These are phyloP conservation scores for Zoysia matrella DNA, from an alignment of 202 grass and related monocot genomes.

Conservation along the genomic window DNA sequence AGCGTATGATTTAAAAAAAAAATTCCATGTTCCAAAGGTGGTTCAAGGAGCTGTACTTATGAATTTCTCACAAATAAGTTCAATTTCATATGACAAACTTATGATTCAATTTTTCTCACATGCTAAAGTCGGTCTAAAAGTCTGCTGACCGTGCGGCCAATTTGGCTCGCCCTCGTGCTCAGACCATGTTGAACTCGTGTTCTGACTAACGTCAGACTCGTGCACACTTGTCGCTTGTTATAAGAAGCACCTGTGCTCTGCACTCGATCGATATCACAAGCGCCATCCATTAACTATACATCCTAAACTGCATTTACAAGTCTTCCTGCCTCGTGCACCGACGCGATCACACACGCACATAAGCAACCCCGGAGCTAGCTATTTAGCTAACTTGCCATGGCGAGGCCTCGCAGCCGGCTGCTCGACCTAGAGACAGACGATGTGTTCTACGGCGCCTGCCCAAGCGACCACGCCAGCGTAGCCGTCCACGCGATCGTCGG, in stretches of 20 bases:
- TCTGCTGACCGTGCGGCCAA: too few species aligned
- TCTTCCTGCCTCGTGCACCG: neutral
- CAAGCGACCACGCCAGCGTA: conserved; percentile 59
- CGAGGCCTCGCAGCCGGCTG: conserved; percentile 39
- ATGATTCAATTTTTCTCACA: too few species aligned
- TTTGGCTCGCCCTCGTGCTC: neutral
- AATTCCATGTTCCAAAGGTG: too few species aligned
- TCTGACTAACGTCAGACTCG: neutral
- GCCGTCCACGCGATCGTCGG: conserved; percentile 64
- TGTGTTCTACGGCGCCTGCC: conserved; percentile 72
- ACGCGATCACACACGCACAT: neutral
- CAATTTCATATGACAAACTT: too few species aligned
- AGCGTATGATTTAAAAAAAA: too few species aligned
- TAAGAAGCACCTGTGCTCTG: neutral
- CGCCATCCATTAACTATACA: neutral
- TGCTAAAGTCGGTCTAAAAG: too few species aligned
- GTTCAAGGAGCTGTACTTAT: too few species aligned
- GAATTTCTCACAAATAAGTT: too few species aligned
- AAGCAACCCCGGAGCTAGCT: too few species aligned
- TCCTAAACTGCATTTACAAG: neutral
- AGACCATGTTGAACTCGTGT: neutral
- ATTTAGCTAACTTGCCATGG: conserved; percentile 24
- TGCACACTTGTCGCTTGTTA: too few species aligned
- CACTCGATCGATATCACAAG: too few species aligned
- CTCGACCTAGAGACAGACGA: conserved; percentile 81